Evolutionary conservation across 2,329 filamentous ascomycete genomes (phyloP).

Genomic region (Fusarium pilosicola): DNA sequence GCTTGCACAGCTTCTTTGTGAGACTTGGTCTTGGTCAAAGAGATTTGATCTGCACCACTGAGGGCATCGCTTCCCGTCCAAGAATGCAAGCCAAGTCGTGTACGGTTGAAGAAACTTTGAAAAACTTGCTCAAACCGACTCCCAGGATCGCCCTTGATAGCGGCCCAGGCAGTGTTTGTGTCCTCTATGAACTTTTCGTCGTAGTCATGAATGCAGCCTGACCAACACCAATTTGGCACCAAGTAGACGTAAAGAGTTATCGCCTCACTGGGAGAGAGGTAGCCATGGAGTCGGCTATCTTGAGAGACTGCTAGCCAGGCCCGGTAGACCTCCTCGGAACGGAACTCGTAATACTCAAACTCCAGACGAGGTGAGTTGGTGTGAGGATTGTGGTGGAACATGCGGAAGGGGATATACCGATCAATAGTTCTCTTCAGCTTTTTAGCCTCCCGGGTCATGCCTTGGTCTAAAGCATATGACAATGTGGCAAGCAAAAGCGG

Average conservation of each 20-base stretch:
- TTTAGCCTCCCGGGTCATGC: slow-evolving; percentile 27
- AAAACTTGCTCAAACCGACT: not conserved
- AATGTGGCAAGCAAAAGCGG: slow-evolving; percentile 33
- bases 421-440: slow-evolving; percentile 31
- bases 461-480: slow-evolving; percentile 17
- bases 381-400: slow-evolving; percentile 39
- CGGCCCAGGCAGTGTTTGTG: not conserved
- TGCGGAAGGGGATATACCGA: slow-evolving; percentile 38
- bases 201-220: not conserved
- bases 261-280: not conserved
- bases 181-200: not conserved
- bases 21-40: too few species aligned
- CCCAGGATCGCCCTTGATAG: not conserved
- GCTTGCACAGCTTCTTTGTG: not conserved
- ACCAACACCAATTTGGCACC: slow-evolving; percentile 9
- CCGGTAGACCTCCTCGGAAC: slow-evolving; percentile 42
- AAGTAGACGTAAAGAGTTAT: slow-evolving; percentile 12
- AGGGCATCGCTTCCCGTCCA: not conserved
- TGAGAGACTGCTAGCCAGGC: slow-evolving; percentile 23
- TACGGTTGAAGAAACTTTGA: not conserved
- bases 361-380: not conserved
- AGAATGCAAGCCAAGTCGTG: not conserved
- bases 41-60: not conserved
- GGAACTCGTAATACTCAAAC: slow-evolving; percentile 29
- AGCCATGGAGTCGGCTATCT: not conserved